Evolutionary conservation across 768 basidiomycete genomes (phyloP), one percentile per base, ranked within the genome.

Genomic region (Clavaria fumosa): DNA sequence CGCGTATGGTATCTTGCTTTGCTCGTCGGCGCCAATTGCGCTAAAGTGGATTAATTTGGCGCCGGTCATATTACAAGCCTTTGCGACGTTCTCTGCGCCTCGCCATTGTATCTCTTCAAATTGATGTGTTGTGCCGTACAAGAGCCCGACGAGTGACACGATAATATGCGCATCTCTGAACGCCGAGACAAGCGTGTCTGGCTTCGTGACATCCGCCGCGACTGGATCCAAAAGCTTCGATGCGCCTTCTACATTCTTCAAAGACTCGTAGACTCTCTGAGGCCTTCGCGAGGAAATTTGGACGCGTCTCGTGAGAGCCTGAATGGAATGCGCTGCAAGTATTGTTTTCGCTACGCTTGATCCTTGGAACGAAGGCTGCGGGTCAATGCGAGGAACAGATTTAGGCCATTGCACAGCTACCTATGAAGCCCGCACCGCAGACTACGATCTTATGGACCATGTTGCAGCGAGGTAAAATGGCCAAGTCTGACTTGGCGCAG

Each of bases 1-100:
- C 28, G 47, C 55, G 47, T 83, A 84, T 10, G 72, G 66, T 31
- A 81, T 66, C 7, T 53, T 45, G 41, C 76, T 79, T 7, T 57
- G 45, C 1, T 59, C 46, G 49, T 80, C 63, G n/a, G 78, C 76
- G n/a, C 78, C 78, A 47, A 84, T 78, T 17, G 80, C 77, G 43
- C 75, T 78, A 47, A 85, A 55, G 45, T 79, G 76, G 17, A 78
- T 61, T 12, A 78, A 56, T 45, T 67, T 72, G 4, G 75, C 75
- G 9, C 71, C 72, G 20, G 52, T 61, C 4, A 60, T 51, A 41
- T 60, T 64, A 0, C 75, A 70, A 2, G 64, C 64, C 24, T 50
- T 47, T 1, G 78, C 76, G 5, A 84, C 70, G 45, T 79, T 76
- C 45, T 72, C 67, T 12, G 73, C 75, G 4, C 81, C 80, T 45